These are phyloP conservation scores for Heimioporus sp. DNA, from an alignment of 768 basidiomycete genomes.

Conservation along the genomic window DNA sequence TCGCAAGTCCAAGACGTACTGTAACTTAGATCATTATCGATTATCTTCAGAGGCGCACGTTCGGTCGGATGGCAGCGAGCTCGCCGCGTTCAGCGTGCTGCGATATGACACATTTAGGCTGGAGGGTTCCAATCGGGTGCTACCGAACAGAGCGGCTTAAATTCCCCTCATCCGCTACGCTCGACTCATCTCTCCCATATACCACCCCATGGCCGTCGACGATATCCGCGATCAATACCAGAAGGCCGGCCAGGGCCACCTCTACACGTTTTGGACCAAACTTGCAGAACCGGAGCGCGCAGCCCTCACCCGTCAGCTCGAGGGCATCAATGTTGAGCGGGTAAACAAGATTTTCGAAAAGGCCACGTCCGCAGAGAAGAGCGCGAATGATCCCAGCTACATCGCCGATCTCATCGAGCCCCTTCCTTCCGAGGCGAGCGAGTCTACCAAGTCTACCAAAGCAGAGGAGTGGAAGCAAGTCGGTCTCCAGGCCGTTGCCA, in stretches of 20 bases:
- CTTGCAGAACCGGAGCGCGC: conserved; percentile 64
- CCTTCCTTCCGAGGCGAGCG: conserved; percentile 73
- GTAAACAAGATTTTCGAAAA: conserved; percentile 87
- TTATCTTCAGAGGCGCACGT: not conserved
- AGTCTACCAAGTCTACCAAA: conserved; percentile 53
- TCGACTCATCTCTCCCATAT: not conserved
- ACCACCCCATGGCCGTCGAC: conserved; percentile 50
- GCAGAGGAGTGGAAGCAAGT: conserved; percentile 70
- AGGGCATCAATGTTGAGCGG: conserved; percentile 79
- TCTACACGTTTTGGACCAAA: conserved; percentile 82
- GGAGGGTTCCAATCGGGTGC: conserved; percentile 9
- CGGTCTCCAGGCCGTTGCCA: conserved; percentile 79
- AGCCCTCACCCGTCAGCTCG: conserved; percentile 68
- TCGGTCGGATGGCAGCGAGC: too few species aligned
- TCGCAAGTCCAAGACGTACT: too few species aligned
- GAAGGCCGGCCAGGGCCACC: conserved; percentile 82
- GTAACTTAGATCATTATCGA: not conserved
- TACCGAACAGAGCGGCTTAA: too few species aligned
- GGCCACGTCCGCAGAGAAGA: conserved; percentile 66
- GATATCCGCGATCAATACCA: conserved; percentile 63
- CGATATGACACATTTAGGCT: conserved; percentile 7
- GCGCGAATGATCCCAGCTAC: conserved; percentile 38
- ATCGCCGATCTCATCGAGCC: conserved; percentile 66
- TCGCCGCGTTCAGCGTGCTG: not conserved
- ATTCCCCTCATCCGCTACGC: not conserved